A percentile compares a stretch with the other conserved stretches of the same genome.
Evolutionary conservation across 345 rosid species (phyloP).

Genomic region (Syzygium aqueum): DNA sequence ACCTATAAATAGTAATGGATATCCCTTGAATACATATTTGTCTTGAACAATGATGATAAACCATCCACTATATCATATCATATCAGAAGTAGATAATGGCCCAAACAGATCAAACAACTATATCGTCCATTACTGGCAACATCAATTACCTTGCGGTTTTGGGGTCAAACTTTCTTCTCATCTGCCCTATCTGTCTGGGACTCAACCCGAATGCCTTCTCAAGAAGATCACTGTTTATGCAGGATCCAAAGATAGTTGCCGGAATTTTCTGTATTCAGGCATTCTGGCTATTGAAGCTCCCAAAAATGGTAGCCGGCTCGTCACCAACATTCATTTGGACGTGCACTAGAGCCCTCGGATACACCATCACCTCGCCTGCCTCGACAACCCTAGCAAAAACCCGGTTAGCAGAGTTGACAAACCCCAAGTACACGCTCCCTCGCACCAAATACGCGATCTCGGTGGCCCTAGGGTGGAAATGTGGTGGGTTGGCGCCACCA

Average conservation of each 20-base stretch:
- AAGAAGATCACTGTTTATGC: slow-evolving; percentile 5
- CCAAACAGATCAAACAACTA: background rate
- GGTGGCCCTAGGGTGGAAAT: slow-evolving; percentile 9
- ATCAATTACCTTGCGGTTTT: slow-evolving; percentile 1
- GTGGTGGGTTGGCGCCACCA: slow-evolving; percentile 6
- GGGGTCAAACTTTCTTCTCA: slow-evolving; percentile 7
- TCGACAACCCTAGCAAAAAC: slow-evolving; percentile 7
- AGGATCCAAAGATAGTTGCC: slow-evolving; percentile 8
- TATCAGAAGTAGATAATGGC: background rate
- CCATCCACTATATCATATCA: background rate
- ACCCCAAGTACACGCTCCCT: slow-evolving; percentile 6
- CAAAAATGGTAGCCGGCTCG: background rate
- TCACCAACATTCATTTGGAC: slow-evolving; percentile 11
- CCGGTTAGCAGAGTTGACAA: slow-evolving; percentile 3
- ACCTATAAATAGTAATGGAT: background rate
- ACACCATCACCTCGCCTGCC: slow-evolving; percentile 9
- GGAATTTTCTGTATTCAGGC: slow-evolving; percentile 7
- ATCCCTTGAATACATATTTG: background rate
- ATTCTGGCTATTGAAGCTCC: slow-evolving; percentile 12
- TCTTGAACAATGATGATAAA: background rate
- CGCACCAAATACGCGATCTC: slow-evolving; percentile 2
- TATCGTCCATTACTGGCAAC: background rate
- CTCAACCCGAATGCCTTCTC: slow-evolving; percentile 12
- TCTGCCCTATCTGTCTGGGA: slow-evolving; percentile 3
- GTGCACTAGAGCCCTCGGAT: slow-evolving; percentile 10